These are phyloP conservation scores for Fusarium hostae DNA, from an alignment of 2,329 filamentous ascomycete genomes.

Conservation along the genomic window DNA sequence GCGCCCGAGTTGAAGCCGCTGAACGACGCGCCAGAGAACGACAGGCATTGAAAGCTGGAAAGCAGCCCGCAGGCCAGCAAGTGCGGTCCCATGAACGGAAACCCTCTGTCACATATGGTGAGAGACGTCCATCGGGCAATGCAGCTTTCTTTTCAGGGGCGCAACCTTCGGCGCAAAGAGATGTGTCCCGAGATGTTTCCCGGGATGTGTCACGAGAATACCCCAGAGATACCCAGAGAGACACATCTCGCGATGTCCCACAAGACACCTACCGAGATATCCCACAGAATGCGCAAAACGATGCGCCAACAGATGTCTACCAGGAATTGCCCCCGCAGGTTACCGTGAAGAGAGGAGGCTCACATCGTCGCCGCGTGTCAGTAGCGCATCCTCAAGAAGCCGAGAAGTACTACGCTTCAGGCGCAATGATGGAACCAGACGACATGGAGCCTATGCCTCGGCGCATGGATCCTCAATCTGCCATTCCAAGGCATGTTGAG, in stretches of 20 bases:
- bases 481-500: constrained; percentile 59
- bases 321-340: constrained; percentile 25
- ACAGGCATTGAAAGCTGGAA: constrained; percentile 54
- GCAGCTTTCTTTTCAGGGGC: constrained; percentile 24
- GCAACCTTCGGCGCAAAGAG: constrained; percentile 27
- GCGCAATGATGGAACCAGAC: constrained; percentile 38
- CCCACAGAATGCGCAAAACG: constrained; percentile 21
- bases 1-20: constrained; percentile 84
- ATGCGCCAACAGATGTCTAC: constrained; percentile 29
- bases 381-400: constrained; percentile 38
- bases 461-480: constrained; percentile 42
- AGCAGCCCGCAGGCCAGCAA: constrained; percentile 35
- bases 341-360: constrained; percentile 32
- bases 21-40: constrained; percentile 78
- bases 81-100: constrained; percentile 41
- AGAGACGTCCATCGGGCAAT: constrained; percentile 28
- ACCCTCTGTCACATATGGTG: constrained; percentile 25
- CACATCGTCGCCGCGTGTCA: constrained; percentile 35
- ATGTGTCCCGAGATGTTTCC: constrained; percentile 12
- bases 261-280: constrained; percentile 21
- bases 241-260: constrained; percentile 8
- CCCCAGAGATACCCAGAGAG: constrained; percentile 26
- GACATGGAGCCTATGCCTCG: constrained; percentile 21
- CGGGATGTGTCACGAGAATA: constrained; percentile 6
- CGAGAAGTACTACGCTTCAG: constrained; percentile 33